Base-by-base conservation (phyloP, 768 basidiomycete genomes). In the Mycena alexandri region DNA sequence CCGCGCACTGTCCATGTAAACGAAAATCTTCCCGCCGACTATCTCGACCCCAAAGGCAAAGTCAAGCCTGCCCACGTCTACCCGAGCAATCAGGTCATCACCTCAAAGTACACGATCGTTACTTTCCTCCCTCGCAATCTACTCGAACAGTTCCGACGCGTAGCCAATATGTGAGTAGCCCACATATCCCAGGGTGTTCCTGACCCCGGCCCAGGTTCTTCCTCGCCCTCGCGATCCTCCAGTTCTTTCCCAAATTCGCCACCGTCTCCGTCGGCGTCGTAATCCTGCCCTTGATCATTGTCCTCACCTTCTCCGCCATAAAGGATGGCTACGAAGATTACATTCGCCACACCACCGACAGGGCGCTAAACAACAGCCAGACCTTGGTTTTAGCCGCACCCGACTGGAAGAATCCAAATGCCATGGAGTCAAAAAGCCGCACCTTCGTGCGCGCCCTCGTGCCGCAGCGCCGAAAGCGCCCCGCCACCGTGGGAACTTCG, bases 271-370 rank as follows among this genome's bases (percentile, higher is more conserved):
- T 96, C 3, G 97, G 94, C 36, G 87, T 99, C 41, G 96, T 97
- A 65, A 88, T 98, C 63, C 80, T 99, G 0, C 98, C 98, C 3
- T 85, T 99, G 41, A 78, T 98, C 72, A 89, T 93, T 75, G 94
- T 99, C 42, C 81, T 99, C 55, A 82, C 82, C 29, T 93, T 99
- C 74, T 96, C 96, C 0, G 96, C 90, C 0, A 71, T 90, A 63
- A 99, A 99, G 80, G 98, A 99, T 80, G 96, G 86, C 0, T 99
- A 97, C 79, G 98, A 99, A 78, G 98, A 99, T 77, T 80, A 98
- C 71, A 98, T 98, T 77, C 93, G 98, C 1, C 98, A 99, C 76
- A 95, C 98, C 80, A 93, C 94, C 0, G 98, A 99, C 80, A 86
- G 90, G 16, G 80, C 80, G 44, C 91, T 96, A 63, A 99, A 99